These are phyloP conservation scores for Aspergillus eucalypticola DNA, from an alignment of 2,329 filamentous ascomycete species.

Conservation along the genomic window DNA sequence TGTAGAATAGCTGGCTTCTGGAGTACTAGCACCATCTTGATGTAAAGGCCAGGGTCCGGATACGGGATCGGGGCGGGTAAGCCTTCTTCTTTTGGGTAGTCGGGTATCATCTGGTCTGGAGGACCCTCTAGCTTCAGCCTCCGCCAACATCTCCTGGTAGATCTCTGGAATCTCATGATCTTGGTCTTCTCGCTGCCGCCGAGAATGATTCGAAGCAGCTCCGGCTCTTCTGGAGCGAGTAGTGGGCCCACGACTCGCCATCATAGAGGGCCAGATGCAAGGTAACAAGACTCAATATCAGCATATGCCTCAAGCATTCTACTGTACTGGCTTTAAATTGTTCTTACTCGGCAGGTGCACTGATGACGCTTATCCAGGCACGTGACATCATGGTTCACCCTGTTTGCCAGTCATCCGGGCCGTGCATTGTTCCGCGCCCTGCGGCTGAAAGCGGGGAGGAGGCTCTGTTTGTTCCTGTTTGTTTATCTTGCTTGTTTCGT, in stretches of 20 bases:
- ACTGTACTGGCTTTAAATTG: not conserved
- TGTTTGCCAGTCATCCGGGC: not conserved
- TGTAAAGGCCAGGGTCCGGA: constrained; percentile 4
- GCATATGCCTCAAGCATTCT: not conserved
- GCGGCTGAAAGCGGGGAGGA: not conserved
- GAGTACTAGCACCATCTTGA: constrained; percentile 15
- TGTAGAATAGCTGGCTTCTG: constrained; percentile 13
- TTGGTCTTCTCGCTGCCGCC: constrained; percentile 11
- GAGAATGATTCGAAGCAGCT: constrained; percentile 12
- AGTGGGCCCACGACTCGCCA: constrained; percentile 15
- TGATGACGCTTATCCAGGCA: not conserved
- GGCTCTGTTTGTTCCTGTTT: too few relatives aligned
- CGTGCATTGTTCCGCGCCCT: not conserved
- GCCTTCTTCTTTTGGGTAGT: constrained; percentile 42
- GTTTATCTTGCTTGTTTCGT: too few relatives aligned
- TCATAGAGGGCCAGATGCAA: not conserved
- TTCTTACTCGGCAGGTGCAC: not conserved
- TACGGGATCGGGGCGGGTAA: constrained; percentile 28
- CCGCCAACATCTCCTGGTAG: constrained; percentile 46
- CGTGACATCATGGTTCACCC: not conserved
- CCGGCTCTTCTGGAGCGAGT: constrained; percentile 20
- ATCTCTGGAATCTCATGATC: constrained; percentile 38
- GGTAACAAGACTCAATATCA: not conserved
- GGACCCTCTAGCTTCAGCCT: constrained; percentile 38
- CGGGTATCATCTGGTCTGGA: constrained; percentile 26